Evolutionary conservation across 805 yeast genomes (phyloP).

Genomic region (Pichia californica): DNA sequence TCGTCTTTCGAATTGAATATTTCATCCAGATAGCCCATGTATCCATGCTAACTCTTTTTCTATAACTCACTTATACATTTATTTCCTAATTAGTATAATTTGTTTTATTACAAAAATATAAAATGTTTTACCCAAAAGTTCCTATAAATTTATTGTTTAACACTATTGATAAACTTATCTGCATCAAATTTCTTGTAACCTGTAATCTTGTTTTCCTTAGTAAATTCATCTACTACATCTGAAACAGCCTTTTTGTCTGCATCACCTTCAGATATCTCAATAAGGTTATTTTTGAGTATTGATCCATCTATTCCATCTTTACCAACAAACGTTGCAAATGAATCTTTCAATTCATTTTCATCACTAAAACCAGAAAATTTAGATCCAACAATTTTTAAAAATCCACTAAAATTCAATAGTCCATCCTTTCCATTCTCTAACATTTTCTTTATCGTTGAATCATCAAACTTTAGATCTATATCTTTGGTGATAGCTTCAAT

Average conservation of each 20-base stretch:
- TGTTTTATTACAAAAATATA: no score
- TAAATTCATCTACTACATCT: constrained; percentile 45
- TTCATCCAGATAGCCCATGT: no score
- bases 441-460: constrained; percentile 36
- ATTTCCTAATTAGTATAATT: no score
- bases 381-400: constrained; percentile 53
- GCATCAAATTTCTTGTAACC: constrained; percentile 58
- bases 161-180: constrained; percentile 49
- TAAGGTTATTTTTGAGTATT: background rate
- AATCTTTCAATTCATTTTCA: constrained; percentile 47
- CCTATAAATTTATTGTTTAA: constrained; percentile 20
- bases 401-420: constrained; percentile 57
- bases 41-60: no score
- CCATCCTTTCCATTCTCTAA: constrained; percentile 41
- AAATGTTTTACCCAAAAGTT: background rate
- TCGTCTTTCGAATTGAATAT: no score
- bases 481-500: constrained; percentile 35
- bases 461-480: constrained; percentile 44
- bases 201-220: constrained; percentile 45
- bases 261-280: background rate
- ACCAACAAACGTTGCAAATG: constrained; percentile 45
- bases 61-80: no score
- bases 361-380: constrained; percentile 46
- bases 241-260: background rate
- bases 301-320: constrained; percentile 29